phyloP scores from a whole-genome alignment of 2,329 filamentous ascomycete species.

The Xylariales sp. region DNA sequence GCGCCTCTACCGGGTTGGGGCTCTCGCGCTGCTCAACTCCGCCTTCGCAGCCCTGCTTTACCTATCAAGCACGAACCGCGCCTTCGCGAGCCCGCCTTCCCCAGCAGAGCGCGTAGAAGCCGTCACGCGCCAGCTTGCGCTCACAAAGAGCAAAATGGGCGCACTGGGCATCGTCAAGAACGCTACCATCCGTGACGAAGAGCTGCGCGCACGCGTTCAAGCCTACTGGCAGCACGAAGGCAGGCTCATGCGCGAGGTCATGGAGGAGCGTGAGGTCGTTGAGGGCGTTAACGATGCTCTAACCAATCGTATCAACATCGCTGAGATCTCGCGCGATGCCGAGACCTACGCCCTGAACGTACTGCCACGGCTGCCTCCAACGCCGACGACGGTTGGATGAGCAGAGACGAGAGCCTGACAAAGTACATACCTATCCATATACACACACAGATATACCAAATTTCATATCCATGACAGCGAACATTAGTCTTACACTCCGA shows the following conservation, averaged over 20 bases:
- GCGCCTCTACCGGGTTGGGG: constrained; percentile 57
- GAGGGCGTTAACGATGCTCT: constrained; percentile 67
- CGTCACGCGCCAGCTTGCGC: constrained; percentile 51
- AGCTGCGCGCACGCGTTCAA: constrained; percentile 60
- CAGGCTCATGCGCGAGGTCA: constrained; percentile 64
- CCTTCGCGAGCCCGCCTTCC: constrained; percentile 60
- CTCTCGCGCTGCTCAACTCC: constrained; percentile 61
- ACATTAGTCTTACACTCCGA: no score
- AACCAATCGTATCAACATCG: constrained; percentile 59
- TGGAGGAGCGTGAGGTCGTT: constrained; percentile 74
- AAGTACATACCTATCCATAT: no score
- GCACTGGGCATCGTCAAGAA: constrained; percentile 76
- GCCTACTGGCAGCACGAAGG: constrained; percentile 81
- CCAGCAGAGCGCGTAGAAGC: constrained; percentile 63
- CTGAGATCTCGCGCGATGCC: constrained; percentile 57
- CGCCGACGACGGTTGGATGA: constrained; percentile 11
- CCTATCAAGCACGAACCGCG: constrained; percentile 74
- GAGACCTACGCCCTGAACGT: constrained; percentile 53
- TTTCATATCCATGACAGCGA: no score
- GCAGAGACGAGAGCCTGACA: no score
- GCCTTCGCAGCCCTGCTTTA: constrained; percentile 64
- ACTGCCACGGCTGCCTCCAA: constrained; percentile 20
- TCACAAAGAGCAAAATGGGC: constrained; percentile 61
- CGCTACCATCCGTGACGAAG: constrained; percentile 69
- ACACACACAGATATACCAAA: no score